Conservation (phyloP, 2,329 filamentous ascomycete genomes). For the Cytospora paraplurivora region DNA sequence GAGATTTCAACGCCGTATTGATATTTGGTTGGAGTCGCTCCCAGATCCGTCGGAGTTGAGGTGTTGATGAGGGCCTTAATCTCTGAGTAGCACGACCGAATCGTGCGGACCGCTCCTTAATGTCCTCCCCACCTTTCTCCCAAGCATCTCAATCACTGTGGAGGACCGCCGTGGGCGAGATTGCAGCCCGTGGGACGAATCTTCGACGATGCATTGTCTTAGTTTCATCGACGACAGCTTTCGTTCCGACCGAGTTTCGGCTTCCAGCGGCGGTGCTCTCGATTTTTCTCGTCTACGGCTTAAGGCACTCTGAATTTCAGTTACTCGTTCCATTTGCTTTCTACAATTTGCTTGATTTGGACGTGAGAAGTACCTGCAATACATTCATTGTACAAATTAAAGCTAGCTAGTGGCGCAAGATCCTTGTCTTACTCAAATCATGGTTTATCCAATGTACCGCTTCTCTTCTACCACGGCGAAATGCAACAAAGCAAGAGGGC, state of each 20-base stretch:
- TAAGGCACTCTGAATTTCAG: conserved; percentile 1
- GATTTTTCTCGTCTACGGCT: conserved; percentile 1
- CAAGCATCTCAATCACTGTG: not conserved
- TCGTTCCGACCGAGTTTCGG: conserved; percentile 29
- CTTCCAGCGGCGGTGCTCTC: conserved; percentile 20
- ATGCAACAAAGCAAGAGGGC: not conserved
- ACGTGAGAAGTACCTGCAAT: not conserved
- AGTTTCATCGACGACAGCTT: conserved; percentile 7
- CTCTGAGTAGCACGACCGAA: not conserved
- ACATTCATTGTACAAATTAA: conserved; percentile 26
- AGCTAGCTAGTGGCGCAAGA: conserved; percentile 7
- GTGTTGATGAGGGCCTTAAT: not conserved
- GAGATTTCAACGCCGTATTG: not conserved
- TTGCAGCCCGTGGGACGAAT: conserved; percentile 11
- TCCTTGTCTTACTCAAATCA: not conserved
- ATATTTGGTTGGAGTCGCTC: conserved; percentile 6
- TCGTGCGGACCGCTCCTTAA: conserved; percentile 12
- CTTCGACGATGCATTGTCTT: conserved; percentile 8
- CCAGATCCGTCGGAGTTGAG: conserved; percentile 14
- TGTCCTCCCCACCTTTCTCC: not conserved
- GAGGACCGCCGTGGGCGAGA: conserved; percentile 10
- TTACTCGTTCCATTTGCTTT: conserved; percentile 24
- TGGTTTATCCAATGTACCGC: not conserved
- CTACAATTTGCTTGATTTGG: conserved; percentile 21
- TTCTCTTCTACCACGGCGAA: not conserved